Conservation (phyloP, 139 green algal species). For the Haematococcus lacustris region DNA sequence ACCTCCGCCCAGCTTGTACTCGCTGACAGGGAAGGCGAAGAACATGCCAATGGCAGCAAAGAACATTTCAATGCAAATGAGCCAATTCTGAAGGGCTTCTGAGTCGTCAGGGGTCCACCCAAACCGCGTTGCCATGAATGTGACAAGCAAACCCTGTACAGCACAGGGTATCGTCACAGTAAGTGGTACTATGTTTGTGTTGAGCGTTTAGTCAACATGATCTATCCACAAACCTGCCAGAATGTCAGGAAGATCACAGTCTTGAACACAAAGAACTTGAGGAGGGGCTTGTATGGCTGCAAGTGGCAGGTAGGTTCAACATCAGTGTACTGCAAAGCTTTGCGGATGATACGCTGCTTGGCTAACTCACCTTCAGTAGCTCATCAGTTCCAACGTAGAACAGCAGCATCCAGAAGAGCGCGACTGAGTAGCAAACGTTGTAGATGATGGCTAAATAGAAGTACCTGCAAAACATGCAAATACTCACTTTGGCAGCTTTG, state of each 20-base stretch:
- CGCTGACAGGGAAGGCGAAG: constrained; percentile 81
- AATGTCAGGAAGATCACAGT: constrained; percentile 95
- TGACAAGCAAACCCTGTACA: constrained; percentile 6
- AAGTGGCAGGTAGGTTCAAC: background rate
- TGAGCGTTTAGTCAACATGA: too few relatives aligned
- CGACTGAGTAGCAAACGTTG: constrained; percentile 89
- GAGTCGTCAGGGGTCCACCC: constrained; percentile 13
- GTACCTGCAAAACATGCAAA: constrained; percentile 42
- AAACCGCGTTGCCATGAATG: constrained; percentile 12
- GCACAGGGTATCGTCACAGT: background rate
- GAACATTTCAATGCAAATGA: constrained; percentile 95
- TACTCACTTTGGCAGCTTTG: background rate
- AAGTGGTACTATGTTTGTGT: background rate
- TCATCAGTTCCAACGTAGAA: constrained; percentile 93
- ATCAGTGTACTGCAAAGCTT: background rate
- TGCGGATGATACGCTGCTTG: background rate
- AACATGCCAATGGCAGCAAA: constrained; percentile 71
- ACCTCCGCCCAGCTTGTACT: constrained; percentile 61
- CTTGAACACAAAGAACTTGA: constrained; percentile 96
- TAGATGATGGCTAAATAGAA: constrained; percentile 85
- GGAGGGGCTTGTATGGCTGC: constrained; percentile 80
- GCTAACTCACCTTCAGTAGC: constrained; percentile 58
- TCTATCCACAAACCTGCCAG: constrained; percentile 87
- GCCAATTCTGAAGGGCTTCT: constrained; percentile 83
- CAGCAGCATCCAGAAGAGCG: constrained; percentile 85